Conservation (phyloP, 768 basidiomycete genomes). For the Pluteus cervinus region DNA sequence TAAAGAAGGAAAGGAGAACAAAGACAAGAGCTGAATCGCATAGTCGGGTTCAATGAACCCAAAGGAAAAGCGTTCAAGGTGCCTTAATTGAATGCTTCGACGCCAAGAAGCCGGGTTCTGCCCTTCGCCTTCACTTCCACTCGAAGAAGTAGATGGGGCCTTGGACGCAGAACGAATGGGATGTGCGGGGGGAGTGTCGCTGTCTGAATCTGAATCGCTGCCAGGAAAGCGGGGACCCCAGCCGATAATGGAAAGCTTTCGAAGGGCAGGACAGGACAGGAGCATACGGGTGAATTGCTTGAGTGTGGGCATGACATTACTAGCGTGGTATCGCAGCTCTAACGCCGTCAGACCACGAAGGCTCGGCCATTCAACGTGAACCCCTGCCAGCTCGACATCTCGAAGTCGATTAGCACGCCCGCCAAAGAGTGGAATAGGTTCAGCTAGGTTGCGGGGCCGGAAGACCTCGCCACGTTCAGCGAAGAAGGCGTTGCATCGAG, state of each 20-base stretch:
- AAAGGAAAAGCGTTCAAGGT: slow-evolving; percentile 28
- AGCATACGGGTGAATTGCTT: slow-evolving; percentile 40
- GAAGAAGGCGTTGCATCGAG: slow-evolving; percentile 55
- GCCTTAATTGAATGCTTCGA: slow-evolving; percentile 18
- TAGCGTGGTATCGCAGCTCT: slow-evolving; percentile 51
- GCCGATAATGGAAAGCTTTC: slow-evolving; percentile 41
- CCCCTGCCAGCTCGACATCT: slow-evolving; percentile 43
- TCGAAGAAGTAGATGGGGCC: too few relatives aligned
- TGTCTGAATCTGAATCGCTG: neutral
- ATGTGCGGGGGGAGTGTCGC: neutral
- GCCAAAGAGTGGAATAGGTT: slow-evolving; percentile 41
- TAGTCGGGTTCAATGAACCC: slow-evolving; percentile 40
- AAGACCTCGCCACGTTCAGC: slow-evolving; percentile 39
- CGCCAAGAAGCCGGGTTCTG: too few relatives aligned
- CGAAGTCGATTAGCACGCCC: slow-evolving; percentile 27
- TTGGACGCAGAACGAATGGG: slow-evolving; percentile 1
- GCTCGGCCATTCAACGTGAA: slow-evolving; percentile 49
- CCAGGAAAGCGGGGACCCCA: slow-evolving; percentile 40
- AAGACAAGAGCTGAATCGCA: slow-evolving; percentile 30
- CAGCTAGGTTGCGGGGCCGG: slow-evolving; percentile 31
- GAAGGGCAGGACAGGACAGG: slow-evolving; percentile 32
- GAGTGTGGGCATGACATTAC: slow-evolving; percentile 49
- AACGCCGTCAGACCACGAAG: slow-evolving; percentile 38
- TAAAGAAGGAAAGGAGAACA: slow-evolving; percentile 32
- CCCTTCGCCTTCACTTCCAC: too few relatives aligned